phyloP scores from a whole-genome alignment of 2,329 filamentous ascomycete species.

The Calonectria pseudoreteaudii region DNA sequence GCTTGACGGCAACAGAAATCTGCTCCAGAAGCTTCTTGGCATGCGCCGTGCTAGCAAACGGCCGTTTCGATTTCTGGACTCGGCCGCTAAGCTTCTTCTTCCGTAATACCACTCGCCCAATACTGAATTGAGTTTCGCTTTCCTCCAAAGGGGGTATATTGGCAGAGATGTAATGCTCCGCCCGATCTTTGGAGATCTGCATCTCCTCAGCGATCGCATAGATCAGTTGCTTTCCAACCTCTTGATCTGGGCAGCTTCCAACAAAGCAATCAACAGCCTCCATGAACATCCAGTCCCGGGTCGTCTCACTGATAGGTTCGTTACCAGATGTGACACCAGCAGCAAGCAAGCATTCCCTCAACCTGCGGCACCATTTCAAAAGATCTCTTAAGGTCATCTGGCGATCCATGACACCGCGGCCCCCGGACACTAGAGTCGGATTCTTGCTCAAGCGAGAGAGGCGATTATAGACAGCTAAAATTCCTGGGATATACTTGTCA shows the following conservation, averaged over 20 bases:
- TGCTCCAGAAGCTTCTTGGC: conserved; percentile 89
- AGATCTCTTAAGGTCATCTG: conserved; percentile 81
- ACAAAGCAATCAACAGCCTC: conserved; percentile 95
- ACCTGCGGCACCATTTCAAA: conserved; percentile 88
- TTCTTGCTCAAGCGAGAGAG: conserved; percentile 65
- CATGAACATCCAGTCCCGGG: conserved; percentile 87
- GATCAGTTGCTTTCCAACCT: conserved; percentile 70
- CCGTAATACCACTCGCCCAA: conserved; percentile 75
- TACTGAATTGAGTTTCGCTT: conserved; percentile 64
- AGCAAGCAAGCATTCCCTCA: conserved; percentile 73
- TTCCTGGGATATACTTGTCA: conserved; percentile 68
- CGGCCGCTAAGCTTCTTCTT: conserved; percentile 66
- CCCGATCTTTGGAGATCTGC: conserved; percentile 84
- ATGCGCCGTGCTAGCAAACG: conserved; percentile 90
- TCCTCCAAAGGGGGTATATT: conserved; percentile 79
- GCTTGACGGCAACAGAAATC: conserved; percentile 83
- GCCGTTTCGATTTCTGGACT: conserved; percentile 65
- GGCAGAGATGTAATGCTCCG: conserved; percentile 79
- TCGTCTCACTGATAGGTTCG: conserved; percentile 78
- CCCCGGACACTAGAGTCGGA: conserved; percentile 45
- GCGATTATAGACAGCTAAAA: conserved; percentile 69
- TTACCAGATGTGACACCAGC: conserved; percentile 73
- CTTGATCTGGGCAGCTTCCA: conserved; percentile 78
- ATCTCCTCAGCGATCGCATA: conserved; percentile 85
- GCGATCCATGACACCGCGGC: conserved; percentile 58